Percentiles rank a stretch among this genome's conserved stretches.
Evolutionary conservation across 2,329 filamentous ascomycete genomes (phyloP).

Genomic region (Cladosporium cucumerinum): DNA sequence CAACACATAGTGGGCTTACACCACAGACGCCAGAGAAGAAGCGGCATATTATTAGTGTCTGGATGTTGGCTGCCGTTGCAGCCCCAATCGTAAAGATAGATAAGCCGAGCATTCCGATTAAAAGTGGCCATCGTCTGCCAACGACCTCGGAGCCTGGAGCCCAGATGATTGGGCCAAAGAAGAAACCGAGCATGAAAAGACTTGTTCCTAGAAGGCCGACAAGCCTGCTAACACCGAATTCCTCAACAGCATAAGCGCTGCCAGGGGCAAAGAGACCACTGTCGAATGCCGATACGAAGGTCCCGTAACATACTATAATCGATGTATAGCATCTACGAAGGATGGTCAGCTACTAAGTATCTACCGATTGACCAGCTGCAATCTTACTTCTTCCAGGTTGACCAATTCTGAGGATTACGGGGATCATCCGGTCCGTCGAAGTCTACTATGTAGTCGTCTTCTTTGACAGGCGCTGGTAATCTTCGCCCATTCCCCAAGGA

Average conservation of each 20-base stretch:
- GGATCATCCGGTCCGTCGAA: constrained; percentile 71
- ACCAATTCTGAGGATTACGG: constrained; percentile 70
- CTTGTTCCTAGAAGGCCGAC: constrained; percentile 42
- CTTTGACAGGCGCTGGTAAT: neutral
- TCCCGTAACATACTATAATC: constrained; percentile 13
- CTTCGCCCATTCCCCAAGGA: neutral
- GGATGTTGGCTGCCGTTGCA: constrained; percentile 37
- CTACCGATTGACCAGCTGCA: neutral
- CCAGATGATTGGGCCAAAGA: constrained; percentile 41
- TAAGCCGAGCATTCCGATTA: constrained; percentile 12
- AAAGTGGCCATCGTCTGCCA: constrained; percentile 19
- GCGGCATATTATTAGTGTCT: constrained; percentile 41
- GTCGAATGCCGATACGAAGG: constrained; percentile 39
- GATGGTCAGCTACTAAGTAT: constrained; percentile 20
- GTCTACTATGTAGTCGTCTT: constrained; percentile 54
- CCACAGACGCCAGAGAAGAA: constrained; percentile 36
- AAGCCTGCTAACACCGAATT: constrained; percentile 24
- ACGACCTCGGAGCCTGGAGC: constrained; percentile 21
- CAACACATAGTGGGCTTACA: constrained; percentile 19
- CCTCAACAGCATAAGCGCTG: constrained; percentile 33
- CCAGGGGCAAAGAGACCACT: constrained; percentile 15
- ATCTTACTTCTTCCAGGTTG: constrained; percentile 60
- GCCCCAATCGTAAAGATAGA: constrained; percentile 31
- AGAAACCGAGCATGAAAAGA: constrained; percentile 45
- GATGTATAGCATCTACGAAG: constrained; percentile 4